Percentiles rank a stretch among this genome's conserved stretches.
phyloP scores from a whole-genome alignment of 176 grass and related monocot species.

The Musa troglodytarum region DNA sequence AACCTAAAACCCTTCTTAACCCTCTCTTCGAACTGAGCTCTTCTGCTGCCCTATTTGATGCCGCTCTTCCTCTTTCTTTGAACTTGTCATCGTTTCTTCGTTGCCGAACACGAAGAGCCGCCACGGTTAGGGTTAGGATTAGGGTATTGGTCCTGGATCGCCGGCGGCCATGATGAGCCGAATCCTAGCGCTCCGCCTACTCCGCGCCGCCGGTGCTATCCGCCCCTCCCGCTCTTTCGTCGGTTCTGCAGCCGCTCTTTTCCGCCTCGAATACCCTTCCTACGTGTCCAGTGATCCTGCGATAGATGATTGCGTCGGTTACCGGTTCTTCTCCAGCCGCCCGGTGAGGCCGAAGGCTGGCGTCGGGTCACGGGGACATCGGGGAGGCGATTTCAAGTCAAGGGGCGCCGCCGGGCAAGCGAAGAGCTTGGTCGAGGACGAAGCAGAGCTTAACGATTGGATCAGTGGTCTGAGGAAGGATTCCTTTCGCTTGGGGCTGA shows the following conservation, averaged over 20 bases:
- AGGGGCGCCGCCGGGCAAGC: constrained; percentile 23
- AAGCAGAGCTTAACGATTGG: constrained; percentile 88
- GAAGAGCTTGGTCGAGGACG: constrained; percentile 75
- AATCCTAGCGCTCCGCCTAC: too few relatives aligned
- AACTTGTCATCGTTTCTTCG: background rate
- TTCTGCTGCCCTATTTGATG: too few relatives aligned
- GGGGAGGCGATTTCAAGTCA: background rate
- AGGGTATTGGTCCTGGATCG: too few relatives aligned
- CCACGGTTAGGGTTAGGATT: background rate
- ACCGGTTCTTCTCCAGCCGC: constrained; percentile 48
- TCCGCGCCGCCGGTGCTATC: background rate
- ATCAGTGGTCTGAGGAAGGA: constrained; percentile 64
- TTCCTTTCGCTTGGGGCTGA: constrained; percentile 24
- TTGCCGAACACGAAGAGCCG: background rate
- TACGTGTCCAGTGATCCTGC: constrained; percentile 9
- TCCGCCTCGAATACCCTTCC: background rate
- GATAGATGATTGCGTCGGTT: background rate
- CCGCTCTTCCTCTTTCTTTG: too few relatives aligned
- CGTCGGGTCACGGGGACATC: background rate
- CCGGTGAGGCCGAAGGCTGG: background rate
- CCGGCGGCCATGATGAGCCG: too few relatives aligned
- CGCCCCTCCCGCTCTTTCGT: background rate
- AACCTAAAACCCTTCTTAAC: too few relatives aligned
- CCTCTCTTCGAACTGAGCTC: too few relatives aligned
- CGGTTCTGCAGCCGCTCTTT: background rate